Evolutionary conservation across 345 rosid genomes (phyloP).

Genomic region (Euclidium syriacum): DNA sequence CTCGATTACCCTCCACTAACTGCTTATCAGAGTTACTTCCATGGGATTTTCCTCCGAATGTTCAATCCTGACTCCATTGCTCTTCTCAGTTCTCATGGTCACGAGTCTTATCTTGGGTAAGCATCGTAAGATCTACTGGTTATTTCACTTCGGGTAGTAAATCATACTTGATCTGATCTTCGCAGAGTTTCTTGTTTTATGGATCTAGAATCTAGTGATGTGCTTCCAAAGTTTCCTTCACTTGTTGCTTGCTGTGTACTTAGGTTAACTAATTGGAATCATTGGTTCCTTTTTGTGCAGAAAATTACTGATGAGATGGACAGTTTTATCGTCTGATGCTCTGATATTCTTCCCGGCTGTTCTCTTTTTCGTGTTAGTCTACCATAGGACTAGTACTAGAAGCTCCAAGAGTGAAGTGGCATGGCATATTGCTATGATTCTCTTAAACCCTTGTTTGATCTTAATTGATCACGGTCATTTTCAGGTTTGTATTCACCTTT

Average conservation of each 20-base stretch:
- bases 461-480: slow-evolving; percentile 95
- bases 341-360: slow-evolving; percentile 80
- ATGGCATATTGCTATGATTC: slow-evolving; percentile 70
- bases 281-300: slow-evolving; percentile 39
- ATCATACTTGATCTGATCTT: slow-evolving; percentile 9
- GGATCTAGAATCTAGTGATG: not conserved
- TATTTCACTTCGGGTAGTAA: too few species aligned
- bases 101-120: slow-evolving; percentile 80
- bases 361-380: slow-evolving; percentile 53
- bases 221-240: not conserved
- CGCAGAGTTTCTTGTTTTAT: not conserved
- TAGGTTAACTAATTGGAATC: not conserved
- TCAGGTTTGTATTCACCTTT: slow-evolving; percentile 51
- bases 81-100: slow-evolving; percentile 66
- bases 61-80: slow-evolving; percentile 64
- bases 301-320: slow-evolving; percentile 88
- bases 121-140: slow-evolving; percentile 1
- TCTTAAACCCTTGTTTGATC: slow-evolving; percentile 77
- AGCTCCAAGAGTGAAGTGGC: slow-evolving; percentile 40
- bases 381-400: slow-evolving; percentile 25
- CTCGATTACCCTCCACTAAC: slow-evolving; percentile 98
- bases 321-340: slow-evolving; percentile 75
- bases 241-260: not conserved
- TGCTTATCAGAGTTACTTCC: slow-evolving; percentile 87
- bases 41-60: slow-evolving; percentile 57